These are phyloP conservation scores for Camelina hispida DNA, from an alignment of 345 rosid species.

Conservation along the genomic window DNA sequence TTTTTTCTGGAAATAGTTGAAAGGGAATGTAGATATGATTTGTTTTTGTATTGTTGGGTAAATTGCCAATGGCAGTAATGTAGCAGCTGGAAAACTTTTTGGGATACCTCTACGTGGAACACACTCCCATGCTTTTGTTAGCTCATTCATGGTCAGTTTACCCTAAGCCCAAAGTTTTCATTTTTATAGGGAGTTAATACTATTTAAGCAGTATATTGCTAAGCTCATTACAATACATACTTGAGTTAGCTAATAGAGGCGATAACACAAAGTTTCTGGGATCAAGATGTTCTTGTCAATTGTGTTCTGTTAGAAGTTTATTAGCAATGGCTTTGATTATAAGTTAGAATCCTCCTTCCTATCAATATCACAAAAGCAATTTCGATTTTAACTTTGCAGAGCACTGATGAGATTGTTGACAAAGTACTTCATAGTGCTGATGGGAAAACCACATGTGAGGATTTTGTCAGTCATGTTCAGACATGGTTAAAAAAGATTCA, in stretches of 20 bases:
- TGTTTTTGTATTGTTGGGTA: not conserved
- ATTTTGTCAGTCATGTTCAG: slow-evolving; percentile 81
- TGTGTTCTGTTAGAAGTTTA: not conserved
- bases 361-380: not conserved
- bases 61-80: slow-evolving; percentile 66
- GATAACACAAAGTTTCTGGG: not conserved
- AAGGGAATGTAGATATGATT: not conserved
- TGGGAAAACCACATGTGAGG: slow-evolving; percentile 71
- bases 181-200: not conserved
- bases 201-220: not conserved
- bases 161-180: not conserved
- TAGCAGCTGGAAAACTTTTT: slow-evolving; percentile 87
- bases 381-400: slow-evolving; percentile 52
- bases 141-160: slow-evolving; percentile 88
- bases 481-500: slow-evolving; percentile 78
- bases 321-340: not conserved
- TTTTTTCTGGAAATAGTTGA: not conserved
- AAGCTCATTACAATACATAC: slow-evolving; percentile 7
- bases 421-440: slow-evolving; percentile 69
- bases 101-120: slow-evolving; percentile 98
- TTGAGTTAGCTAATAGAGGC: not conserved
- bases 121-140: slow-evolving; percentile 99
- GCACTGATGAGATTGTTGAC: slow-evolving; percentile 86
- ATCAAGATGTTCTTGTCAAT: not conserved
- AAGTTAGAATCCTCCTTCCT: too few species aligned